Evolutionary conservation across 2,329 filamentous ascomycete species (phyloP), one percentile per base, ranked within the genome.

Genomic region (Corynespora cassiicola): DNA sequence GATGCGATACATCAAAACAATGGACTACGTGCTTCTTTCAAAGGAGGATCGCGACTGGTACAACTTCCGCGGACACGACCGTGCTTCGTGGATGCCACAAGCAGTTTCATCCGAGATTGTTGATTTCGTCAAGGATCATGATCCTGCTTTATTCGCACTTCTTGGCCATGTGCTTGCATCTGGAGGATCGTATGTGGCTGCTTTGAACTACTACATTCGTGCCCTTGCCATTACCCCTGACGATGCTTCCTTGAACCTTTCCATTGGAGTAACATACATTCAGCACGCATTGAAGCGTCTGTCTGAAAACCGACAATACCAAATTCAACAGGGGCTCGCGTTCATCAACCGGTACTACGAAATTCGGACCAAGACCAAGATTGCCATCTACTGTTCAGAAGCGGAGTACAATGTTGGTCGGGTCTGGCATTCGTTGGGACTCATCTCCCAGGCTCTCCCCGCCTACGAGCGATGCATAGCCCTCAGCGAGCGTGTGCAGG

Each of bases 141-240:
- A 97, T 63, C 81, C 90, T 6, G 86, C 86, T 17, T 76, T 97
- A 7, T 78, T 99, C 9, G 87, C 91, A 65, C 79, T 96, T 1
- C 97, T 96, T 61, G 94, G 88, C 0, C 88, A 97, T 61, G 90
- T 96, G 44, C 77, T 96, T 5, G 90, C 90, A 56, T 86, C 85
- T 0, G 90, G 89, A 3, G 88, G 86, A 32, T 90, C 86, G 52
- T 95, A 94, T 69, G 83, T 84, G 10, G 88, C 87, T 55, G 88
- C 94, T 1, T 73, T 97, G 21, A 91, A 88, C 54, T 97, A 96
- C 72, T 95, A 95, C 61, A 83, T 91, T 56, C 72, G 77, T 21
- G 76, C 73, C 7, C 68, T 71, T 38, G 81, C 88, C 1, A 71
- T 96, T 2, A 85, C 90, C 50, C 86, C 88, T 1, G 69, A 79